Conservation (phyloP, 306 rosid genomes). For the Cotoneaster glaucophyllus region DNA sequence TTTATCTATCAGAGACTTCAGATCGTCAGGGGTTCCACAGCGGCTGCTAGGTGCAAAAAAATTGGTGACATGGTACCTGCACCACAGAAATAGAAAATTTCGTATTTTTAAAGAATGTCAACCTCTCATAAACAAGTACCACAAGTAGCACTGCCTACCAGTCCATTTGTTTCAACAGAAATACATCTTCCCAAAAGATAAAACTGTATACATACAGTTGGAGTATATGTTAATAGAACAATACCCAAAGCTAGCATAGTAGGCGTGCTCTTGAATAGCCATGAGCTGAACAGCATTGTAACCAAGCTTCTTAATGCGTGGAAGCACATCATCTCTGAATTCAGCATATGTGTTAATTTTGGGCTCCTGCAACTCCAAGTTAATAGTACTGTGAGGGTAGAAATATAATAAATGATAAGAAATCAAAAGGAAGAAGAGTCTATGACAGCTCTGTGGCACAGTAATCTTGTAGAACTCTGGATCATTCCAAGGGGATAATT, state of each 20-base stretch:
- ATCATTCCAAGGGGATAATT: background rate
- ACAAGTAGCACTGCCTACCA: background rate
- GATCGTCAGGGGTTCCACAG: slow-evolving; percentile 94
- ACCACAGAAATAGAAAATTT: slow-evolving; percentile 8
- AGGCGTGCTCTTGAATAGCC: slow-evolving; percentile 99
- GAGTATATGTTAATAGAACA: slow-evolving; percentile 11
- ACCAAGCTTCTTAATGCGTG: slow-evolving; percentile 78
- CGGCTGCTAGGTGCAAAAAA: slow-evolving; percentile 99
- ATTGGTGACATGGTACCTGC: slow-evolving; percentile 95
- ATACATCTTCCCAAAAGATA: background rate
- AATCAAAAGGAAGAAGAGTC: background rate
- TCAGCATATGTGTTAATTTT: slow-evolving; percentile 69
- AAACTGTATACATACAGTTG: slow-evolving; percentile 1
- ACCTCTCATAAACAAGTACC: background rate
- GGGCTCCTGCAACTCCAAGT: slow-evolving; percentile 59
- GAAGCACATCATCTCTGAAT: slow-evolving; percentile 84
- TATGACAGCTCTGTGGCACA: background rate
- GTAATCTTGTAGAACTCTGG: background rate
- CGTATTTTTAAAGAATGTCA: slow-evolving; percentile 1
- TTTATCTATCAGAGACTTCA: slow-evolving; percentile 83
- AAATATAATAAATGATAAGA: background rate
- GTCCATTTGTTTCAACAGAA: background rate
- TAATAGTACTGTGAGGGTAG: background rate
- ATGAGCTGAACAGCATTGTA: slow-evolving; percentile 98
- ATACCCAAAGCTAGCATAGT: slow-evolving; percentile 99